phyloP scores from a whole-genome alignment of 108 stramenopile species.

The Stephanodiscus triporus region DNA sequence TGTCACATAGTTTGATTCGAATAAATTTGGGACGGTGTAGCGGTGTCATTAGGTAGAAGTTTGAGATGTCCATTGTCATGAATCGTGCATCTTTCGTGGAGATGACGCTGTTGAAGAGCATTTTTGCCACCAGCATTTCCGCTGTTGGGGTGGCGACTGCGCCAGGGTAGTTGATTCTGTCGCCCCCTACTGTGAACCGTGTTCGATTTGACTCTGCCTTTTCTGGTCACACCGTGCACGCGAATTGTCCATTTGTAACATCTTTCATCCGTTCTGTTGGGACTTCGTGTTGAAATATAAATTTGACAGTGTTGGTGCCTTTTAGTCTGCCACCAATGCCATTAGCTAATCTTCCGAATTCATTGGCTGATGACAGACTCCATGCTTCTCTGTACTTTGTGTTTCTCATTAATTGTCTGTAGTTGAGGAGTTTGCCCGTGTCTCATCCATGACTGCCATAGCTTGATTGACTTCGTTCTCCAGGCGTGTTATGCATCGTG shows the following conservation, averaged over 20 bases:
- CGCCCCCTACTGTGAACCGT: too few species aligned
- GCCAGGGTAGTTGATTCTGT: too few species aligned
- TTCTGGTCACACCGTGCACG: constrained; percentile 12
- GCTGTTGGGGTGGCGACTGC: too few species aligned
- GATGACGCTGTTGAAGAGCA: too few species aligned
- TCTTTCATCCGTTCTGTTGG: neutral
- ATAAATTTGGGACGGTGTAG: too few species aligned
- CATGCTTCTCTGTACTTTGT: neutral
- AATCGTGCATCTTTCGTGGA: too few species aligned
- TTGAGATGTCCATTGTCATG: too few species aligned
- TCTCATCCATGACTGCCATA: constrained; percentile 28
- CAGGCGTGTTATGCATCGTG: neutral
- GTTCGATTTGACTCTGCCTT: too few species aligned
- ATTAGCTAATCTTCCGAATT: constrained; percentile 1
- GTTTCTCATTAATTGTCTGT: constrained; percentile 1
- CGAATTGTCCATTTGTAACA: constrained; percentile 15
- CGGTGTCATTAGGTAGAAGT: too few species aligned
- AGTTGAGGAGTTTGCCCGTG: constrained; percentile 26
- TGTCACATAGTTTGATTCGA: too few species aligned
- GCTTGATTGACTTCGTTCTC: constrained; percentile 21
- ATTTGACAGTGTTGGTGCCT: neutral
- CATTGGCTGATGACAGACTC: constrained; percentile 3
- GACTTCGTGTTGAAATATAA: too few species aligned
- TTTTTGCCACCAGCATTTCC: too few species aligned
- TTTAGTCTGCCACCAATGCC: neutral